phyloP scores from a whole-genome alignment of 2,329 filamentous ascomycete genomes.

The Cordyceps pruinosa region DNA sequence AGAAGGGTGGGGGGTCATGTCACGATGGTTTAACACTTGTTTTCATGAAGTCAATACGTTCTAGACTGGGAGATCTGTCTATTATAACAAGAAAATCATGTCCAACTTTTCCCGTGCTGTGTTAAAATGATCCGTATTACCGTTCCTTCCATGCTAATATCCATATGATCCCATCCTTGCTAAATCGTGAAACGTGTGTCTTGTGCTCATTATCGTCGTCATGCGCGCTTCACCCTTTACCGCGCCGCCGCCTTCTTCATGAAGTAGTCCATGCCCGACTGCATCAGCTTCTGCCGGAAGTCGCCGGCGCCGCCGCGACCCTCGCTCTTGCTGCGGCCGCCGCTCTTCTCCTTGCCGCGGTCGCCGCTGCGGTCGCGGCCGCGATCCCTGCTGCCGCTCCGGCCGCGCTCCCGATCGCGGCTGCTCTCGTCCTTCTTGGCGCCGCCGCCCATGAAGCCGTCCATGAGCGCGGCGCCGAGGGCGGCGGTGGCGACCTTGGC shows the following conservation, averaged over 20 bases:
- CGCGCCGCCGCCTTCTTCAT: constrained; percentile 13
- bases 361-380: not conserved
- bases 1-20: not conserved
- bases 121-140: not conserved
- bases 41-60: too few species aligned
- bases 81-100: not conserved
- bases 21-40: too few species aligned
- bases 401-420: not conserved
- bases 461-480: constrained; percentile 41
- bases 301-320: constrained; percentile 9
- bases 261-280: constrained; percentile 21
- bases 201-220: not conserved
- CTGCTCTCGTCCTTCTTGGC: constrained; percentile 22
- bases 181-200: not conserved
- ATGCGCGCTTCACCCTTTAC: constrained; percentile 37
- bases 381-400: not conserved
- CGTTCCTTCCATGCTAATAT: not conserved
- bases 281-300: constrained; percentile 21
- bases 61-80: not conserved
- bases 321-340: constrained; percentile 6
- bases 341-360: not conserved
- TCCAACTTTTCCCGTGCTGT: not conserved
- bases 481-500: constrained; percentile 43
- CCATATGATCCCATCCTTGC: not conserved
- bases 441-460: constrained; percentile 33